These are phyloP conservation scores for Afroboletus lepidellus DNA, from an alignment of 1,284 basidiomycete species.

Conservation along the genomic window DNA sequence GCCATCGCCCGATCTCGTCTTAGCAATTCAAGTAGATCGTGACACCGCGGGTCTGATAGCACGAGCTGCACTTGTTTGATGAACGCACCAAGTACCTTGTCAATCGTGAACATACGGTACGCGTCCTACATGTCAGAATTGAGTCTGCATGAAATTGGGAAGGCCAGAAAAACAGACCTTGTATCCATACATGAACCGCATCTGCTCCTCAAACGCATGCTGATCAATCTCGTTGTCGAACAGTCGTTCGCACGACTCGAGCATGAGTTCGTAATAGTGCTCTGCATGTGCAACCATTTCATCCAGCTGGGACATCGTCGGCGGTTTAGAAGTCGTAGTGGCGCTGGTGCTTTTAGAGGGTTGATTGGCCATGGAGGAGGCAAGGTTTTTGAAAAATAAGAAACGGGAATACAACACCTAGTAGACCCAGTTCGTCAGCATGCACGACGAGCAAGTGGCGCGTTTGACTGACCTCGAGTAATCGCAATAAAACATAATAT, in stretches of 20 bases:
- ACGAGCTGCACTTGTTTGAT: conserved; percentile 87
- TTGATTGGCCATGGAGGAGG: conserved; percentile 47
- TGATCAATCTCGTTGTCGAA: conserved; percentile 94
- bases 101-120: conserved; percentile 90
- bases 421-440: conserved; percentile 2
- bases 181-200: conserved; percentile 88
- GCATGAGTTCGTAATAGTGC: conserved; percentile 81
- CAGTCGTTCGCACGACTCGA: conserved; percentile 86
- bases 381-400: conserved; percentile 71
- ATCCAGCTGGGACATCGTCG: conserved; percentile 16
- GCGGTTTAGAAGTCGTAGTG: conserved; percentile 36
- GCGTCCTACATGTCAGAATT: conserved; percentile 46
- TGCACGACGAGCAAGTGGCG: neutral
- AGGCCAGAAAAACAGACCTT: conserved; percentile 42
- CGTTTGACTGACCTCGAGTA: conserved; percentile 68
- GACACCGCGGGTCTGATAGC: conserved; percentile 77
- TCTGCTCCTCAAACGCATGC: conserved; percentile 84
- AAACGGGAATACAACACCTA: conserved; percentile 89
- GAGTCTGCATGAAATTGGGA: neutral
- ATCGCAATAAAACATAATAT: conserved; percentile 83
- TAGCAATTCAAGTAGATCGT: conserved; percentile 80
- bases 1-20: conserved; percentile 72
- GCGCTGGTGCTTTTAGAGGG: conserved; percentile 24
- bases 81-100: conserved; percentile 85
- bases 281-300: conserved; percentile 36